Percentiles rank a stretch among this genome's conserved stretches.
These are phyloP conservation scores for Coffea canephora DNA, from an alignment of 257 asterid species.

Conservation along the genomic window DNA sequence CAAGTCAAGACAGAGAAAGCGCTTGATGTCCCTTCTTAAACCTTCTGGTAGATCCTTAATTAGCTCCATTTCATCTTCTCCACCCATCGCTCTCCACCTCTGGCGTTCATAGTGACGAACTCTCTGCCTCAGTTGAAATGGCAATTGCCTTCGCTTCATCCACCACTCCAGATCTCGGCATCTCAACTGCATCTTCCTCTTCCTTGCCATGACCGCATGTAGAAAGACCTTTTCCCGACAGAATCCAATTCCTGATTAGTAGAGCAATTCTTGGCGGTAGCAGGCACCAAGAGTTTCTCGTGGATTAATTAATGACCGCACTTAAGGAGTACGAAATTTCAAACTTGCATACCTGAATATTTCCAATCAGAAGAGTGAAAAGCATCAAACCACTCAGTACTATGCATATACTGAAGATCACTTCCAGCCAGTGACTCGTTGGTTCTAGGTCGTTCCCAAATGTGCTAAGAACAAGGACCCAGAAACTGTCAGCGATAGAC, in stretches of 20 bases:
- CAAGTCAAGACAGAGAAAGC: constrained; percentile 78
- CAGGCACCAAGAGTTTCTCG: neutral
- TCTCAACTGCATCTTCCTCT: constrained; percentile 86
- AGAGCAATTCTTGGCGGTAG: neutral
- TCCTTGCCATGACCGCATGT: constrained; percentile 95
- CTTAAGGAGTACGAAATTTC: neutral
- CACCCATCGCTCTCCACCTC: constrained; percentile 66
- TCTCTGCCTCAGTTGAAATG: constrained; percentile 66
- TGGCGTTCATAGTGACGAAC: constrained; percentile 83
- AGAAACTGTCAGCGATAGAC: neutral
- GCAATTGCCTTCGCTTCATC: constrained; percentile 92
- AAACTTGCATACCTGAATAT: constrained; percentile 60
- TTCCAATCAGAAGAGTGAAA: constrained; percentile 88
- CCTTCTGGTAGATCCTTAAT: constrained; percentile 84
- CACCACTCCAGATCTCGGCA: constrained; percentile 98
- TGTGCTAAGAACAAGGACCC: constrained; percentile 51
- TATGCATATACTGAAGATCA: constrained; percentile 70
- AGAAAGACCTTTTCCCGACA: constrained; percentile 56
- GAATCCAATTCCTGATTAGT: neutral
- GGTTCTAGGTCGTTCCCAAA: constrained; percentile 92
- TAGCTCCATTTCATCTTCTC: constrained; percentile 80
- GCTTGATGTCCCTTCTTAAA: constrained; percentile 87
- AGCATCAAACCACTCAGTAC: constrained; percentile 87
- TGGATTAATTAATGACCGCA: neutral
- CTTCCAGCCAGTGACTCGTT: constrained; percentile 80